Percentiles rank a stretch among this genome's conserved stretches.
These are phyloP conservation scores for Physcomitrium patens DNA, from an alignment of 225 moss, liverwort and hornwort genomes.

Conservation along the genomic window DNA sequence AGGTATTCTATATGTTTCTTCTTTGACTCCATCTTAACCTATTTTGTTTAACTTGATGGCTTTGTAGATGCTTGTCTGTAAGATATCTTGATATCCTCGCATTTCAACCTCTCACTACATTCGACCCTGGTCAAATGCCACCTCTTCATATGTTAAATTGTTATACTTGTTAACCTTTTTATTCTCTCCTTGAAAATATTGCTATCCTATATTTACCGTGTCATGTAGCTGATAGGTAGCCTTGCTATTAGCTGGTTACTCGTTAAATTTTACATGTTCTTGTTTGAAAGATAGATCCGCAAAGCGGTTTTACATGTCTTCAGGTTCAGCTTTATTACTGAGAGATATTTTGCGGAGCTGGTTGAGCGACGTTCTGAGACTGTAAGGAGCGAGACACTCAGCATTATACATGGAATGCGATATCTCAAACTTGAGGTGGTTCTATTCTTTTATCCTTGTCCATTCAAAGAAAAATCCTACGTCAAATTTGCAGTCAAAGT, in stretches of 20 bases:
- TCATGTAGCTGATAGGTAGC: slow-evolving; percentile 1
- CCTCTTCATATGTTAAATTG: not conserved
- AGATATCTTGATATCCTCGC: not conserved
- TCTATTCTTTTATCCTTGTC: slow-evolving; percentile 26
- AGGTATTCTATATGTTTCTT: slow-evolving; percentile 54
- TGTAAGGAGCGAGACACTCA: slow-evolving; percentile 84
- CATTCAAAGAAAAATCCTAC: slow-evolving; percentile 1
- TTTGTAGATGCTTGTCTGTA: not conserved
- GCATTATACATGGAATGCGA: slow-evolving; percentile 98
- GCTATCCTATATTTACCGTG: too few species aligned
- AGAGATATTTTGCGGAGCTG: slow-evolving; percentile 84
- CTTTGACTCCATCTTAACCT: slow-evolving; percentile 6
- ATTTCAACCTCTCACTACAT: not conserved
- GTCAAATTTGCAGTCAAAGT: not conserved
- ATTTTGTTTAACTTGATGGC: slow-evolving; percentile 5
- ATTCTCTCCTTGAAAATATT: too few species aligned
- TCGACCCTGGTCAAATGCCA: not conserved
- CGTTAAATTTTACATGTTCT: slow-evolving; percentile 9
- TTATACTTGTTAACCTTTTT: too few species aligned
- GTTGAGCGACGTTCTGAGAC: slow-evolving; percentile 77
- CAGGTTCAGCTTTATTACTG: slow-evolving; percentile 95
- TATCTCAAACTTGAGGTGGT: slow-evolving; percentile 96
- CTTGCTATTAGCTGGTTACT: slow-evolving; percentile 19
- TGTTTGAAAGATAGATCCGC: not conserved
- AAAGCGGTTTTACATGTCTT: slow-evolving; percentile 31